A percentile compares a stretch with the other conserved stretches of the same genome.
Conservation (phyloP, 257 asterid genomes). For the Scutellaria galericulata region DNA sequence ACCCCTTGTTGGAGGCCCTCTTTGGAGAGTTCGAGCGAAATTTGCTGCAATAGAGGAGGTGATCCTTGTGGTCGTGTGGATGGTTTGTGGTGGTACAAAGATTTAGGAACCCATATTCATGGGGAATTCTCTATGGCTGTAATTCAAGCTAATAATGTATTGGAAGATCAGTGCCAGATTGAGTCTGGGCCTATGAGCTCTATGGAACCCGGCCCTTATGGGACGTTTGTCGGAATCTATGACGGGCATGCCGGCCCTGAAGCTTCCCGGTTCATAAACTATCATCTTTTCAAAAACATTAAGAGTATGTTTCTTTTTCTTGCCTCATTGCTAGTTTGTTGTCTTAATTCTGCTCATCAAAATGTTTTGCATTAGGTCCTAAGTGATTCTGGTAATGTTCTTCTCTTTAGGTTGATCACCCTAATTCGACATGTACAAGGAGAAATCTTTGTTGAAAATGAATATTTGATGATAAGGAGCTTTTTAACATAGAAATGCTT, state of each 20-base stretch:
- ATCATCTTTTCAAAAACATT: constrained; percentile 63
- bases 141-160: constrained; percentile 68
- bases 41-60: constrained; percentile 51
- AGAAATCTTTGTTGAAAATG: constrained; percentile 29
- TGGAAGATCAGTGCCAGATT: constrained; percentile 89
- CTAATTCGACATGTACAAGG: constrained; percentile 3
- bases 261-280: constrained; percentile 65
- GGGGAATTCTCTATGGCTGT: constrained; percentile 93
- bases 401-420: constrained; percentile 21
- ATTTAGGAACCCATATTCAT: constrained; percentile 64
- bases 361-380: neutral
- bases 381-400: constrained; percentile 19
- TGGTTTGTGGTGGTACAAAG: constrained; percentile 83
- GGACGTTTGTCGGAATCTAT: constrained; percentile 86
- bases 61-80: constrained; percentile 55
- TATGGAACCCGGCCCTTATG: constrained; percentile 61
- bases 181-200: constrained; percentile 83
- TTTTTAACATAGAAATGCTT: constrained; percentile 15
- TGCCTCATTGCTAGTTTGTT: neutral
- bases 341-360: too few relatives aligned
- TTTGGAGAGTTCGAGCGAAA: constrained; percentile 44
- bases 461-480: constrained; percentile 21
- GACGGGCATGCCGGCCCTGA: constrained; percentile 96
- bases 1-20: constrained; percentile 77
- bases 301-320: constrained; percentile 58